These are phyloP conservation scores for Aurantiochytrium sp. DNA, from an alignment of 108 stramenopile genomes.

Conservation along the genomic window DNA sequence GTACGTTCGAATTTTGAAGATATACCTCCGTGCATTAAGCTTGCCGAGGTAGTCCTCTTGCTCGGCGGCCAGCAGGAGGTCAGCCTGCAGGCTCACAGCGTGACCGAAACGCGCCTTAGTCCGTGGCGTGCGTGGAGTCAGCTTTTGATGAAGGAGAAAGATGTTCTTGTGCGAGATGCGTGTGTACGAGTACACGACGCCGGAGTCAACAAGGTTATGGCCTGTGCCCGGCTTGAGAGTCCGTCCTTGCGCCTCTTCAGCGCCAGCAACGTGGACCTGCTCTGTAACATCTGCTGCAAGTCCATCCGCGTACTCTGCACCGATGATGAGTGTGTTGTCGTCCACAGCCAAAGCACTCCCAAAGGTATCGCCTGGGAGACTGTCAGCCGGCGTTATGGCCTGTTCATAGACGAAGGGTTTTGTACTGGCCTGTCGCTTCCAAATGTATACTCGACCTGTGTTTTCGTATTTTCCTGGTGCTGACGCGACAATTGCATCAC, in stretches of 20 bases:
- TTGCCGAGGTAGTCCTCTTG: background rate
- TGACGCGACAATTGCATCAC: slow-evolving; percentile 33
- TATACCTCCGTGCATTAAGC: background rate
- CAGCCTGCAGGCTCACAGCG: background rate
- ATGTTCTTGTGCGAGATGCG: background rate
- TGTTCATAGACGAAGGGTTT: background rate
- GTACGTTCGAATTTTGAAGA: background rate
- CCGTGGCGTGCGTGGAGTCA: background rate
- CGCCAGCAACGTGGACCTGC: background rate
- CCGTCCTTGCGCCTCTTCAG: background rate
- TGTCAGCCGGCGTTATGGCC: background rate
- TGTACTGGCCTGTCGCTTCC: background rate
- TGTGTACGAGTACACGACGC: background rate
- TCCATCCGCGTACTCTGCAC: background rate
- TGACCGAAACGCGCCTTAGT: background rate
- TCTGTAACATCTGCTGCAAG: background rate
- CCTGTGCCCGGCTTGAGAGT: background rate
- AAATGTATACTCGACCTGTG: background rate
- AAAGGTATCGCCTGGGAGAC: background rate
- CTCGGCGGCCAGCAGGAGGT: background rate
- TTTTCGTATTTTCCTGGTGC: slow-evolving; percentile 48
- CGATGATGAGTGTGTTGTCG: background rate
- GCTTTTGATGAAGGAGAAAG: background rate
- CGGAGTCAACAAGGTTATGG: background rate
- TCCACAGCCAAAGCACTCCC: background rate